These are phyloP conservation scores for Yamagishiella unicocca DNA, from an alignment of 139 green algal species.

Conservation along the genomic window DNA sequence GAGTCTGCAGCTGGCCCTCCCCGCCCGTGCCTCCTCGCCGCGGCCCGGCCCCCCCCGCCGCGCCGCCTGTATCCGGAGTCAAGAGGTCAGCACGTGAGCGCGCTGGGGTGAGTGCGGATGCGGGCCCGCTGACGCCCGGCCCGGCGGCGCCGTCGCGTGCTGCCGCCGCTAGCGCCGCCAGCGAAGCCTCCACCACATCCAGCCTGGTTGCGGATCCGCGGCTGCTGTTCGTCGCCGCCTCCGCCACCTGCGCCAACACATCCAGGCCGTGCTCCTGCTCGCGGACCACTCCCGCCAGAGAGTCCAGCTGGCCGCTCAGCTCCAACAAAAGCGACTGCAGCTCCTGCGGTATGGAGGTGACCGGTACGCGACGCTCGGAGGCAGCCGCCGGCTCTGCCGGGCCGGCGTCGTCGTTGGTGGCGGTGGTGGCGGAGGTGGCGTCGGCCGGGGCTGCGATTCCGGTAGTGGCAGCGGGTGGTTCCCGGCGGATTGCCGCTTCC, in stretches of 20 bases:
- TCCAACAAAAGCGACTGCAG: background rate
- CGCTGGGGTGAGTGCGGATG: no score
- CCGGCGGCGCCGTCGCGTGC: background rate
- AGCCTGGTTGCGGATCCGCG: background rate
- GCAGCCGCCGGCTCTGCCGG: background rate
- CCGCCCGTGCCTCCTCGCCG: background rate
- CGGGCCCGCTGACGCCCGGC: no score
- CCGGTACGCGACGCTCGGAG: background rate
- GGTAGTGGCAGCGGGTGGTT: no score
- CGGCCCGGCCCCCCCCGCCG: background rate
- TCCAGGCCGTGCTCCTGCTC: constrained; percentile 48
- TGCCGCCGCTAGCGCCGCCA: background rate
- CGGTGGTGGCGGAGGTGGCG: background rate
- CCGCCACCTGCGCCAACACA: constrained; percentile 37
- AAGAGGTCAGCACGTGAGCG: background rate
- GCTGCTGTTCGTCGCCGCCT: background rate
- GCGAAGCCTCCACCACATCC: constrained; percentile 10
- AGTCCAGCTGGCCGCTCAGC: constrained; percentile 1
- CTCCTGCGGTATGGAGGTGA: background rate
- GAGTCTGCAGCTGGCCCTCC: background rate
- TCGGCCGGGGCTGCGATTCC: no score
- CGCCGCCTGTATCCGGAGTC: background rate
- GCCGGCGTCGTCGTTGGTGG: background rate
- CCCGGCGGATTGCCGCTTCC: no score
- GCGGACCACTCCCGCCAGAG: background rate